These are phyloP conservation scores for Paraleonurus japonicus DNA, from an alignment of 257 asterid genomes.

Conservation along the genomic window DNA sequence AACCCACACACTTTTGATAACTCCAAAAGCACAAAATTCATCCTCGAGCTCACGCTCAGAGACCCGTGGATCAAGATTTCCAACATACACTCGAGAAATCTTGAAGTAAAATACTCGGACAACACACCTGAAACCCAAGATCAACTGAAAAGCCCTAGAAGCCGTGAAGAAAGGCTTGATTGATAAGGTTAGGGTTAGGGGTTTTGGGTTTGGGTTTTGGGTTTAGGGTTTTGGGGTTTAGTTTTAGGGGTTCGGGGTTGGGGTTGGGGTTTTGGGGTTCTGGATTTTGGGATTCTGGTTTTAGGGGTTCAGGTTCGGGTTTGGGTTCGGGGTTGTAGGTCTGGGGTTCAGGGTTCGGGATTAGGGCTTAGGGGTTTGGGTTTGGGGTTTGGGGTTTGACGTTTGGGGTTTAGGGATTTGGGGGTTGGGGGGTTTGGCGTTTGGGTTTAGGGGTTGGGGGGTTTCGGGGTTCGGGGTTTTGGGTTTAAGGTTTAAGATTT, in stretches of 20 bases:
- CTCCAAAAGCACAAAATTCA: no score
- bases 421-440: neutral
- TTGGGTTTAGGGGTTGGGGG: neutral
- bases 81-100: constrained; percentile 82
- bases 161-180: neutral
- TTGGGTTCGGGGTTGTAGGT: neutral
- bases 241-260: neutral
- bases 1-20: no score
- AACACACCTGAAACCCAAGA: constrained; percentile 35
- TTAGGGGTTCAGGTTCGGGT: neutral
- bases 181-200: neutral
- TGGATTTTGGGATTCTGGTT: neutral
- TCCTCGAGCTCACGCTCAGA: no score
- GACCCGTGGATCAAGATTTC: constrained; percentile 87
- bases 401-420: neutral
- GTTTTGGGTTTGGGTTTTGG: neutral
- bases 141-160: constrained; percentile 25
- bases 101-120: constrained; percentile 27
- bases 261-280: neutral
- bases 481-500: neutral
- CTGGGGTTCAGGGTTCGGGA: neutral
- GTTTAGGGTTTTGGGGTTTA: neutral
- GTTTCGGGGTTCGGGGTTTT: neutral
- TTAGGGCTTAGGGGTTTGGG: neutral
- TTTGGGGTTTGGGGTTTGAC: neutral